Evolutionary conservation across 2,329 filamentous ascomycete species (phyloP).

Genomic region (Alternaria ethzedia): DNA sequence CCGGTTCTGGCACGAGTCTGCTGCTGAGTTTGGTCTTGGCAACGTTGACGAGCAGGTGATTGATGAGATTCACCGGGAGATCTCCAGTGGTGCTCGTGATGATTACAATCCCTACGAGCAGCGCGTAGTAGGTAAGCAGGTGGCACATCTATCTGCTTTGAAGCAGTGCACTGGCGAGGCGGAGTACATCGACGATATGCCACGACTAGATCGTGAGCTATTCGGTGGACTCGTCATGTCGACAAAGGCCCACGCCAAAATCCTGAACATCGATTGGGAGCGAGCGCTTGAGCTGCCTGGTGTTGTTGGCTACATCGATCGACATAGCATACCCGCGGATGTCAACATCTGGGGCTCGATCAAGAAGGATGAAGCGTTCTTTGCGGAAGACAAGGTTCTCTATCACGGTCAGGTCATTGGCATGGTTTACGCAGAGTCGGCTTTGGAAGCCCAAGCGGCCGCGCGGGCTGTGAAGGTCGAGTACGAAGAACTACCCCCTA

Average conservation of each 20-base stretch:
- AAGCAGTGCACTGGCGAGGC: slow-evolving; percentile 94
- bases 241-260: slow-evolving; percentile 83
- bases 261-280: slow-evolving; percentile 77
- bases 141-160: slow-evolving; percentile 83
- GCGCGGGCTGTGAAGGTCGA: slow-evolving; percentile 83
- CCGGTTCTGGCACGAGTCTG: slow-evolving; percentile 90
- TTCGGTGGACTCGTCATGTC: slow-evolving; percentile 88
- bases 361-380: slow-evolving; percentile 80
- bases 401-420: slow-evolving; percentile 91
- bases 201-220: slow-evolving; percentile 80
- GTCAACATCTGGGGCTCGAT: slow-evolving; percentile 94
- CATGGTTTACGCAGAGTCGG: slow-evolving; percentile 80
- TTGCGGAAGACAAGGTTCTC: slow-evolving; percentile 85
- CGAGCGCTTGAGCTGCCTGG: slow-evolving; percentile 83
- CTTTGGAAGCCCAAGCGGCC: slow-evolving; percentile 77
- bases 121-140: slow-evolving; percentile 81
- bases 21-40: slow-evolving; percentile 64
- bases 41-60: slow-evolving; percentile 73
- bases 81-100: slow-evolving; percentile 81
- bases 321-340: slow-evolving; percentile 76
- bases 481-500: slow-evolving; percentile 85
- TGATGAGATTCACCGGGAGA: slow-evolving; percentile 79
- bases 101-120: slow-evolving; percentile 79
- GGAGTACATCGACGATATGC: slow-evolving; percentile 94
- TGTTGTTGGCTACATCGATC: slow-evolving; percentile 83